Evolutionary conservation across 805 yeast species (phyloP).

Genomic region (Yarrowia deformans): DNA sequence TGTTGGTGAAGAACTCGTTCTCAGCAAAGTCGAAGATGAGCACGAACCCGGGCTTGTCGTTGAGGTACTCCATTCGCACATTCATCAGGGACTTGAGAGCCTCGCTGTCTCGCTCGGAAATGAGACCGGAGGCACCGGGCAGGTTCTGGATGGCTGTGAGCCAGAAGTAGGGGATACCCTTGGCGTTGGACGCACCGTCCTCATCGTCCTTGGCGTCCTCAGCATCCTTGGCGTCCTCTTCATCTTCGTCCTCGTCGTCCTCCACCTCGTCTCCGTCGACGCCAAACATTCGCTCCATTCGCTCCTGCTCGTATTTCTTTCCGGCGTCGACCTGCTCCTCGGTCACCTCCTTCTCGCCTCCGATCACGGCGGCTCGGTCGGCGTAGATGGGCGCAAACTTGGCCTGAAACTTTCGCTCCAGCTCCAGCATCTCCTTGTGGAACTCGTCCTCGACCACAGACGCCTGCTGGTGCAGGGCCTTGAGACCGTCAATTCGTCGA

Average conservation of each 20-base stretch:
- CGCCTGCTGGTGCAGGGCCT: slow-evolving; percentile 79
- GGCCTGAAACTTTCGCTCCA: slow-evolving; percentile 79
- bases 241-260: slow-evolving; percentile 52
- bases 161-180: slow-evolving; percentile 96
- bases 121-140: slow-evolving; percentile 78
- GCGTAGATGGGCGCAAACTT: slow-evolving; percentile 79
- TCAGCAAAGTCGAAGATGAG: slow-evolving; percentile 79
- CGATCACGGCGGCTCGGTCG: slow-evolving; percentile 73
- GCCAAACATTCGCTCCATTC: slow-evolving; percentile 55
- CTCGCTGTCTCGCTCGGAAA: slow-evolving; percentile 89
- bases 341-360: slow-evolving; percentile 79
- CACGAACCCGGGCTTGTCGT: slow-evolving; percentile 80
- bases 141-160: slow-evolving; percentile 91
- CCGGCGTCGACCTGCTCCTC: slow-evolving; percentile 81
- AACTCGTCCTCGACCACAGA: slow-evolving; percentile 87
- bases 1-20: slow-evolving; percentile 81
- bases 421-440: slow-evolving; percentile 83
- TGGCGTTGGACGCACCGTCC: slow-evolving; percentile 48
- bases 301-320: slow-evolving; percentile 59
- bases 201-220: slow-evolving; percentile 53
- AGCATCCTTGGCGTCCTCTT: slow-evolving; percentile 55
- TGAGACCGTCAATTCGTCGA: slow-evolving; percentile 80
- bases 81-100: slow-evolving; percentile 73
- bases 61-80: slow-evolving; percentile 76
- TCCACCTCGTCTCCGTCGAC: slow-evolving; percentile 55